Evolutionary conservation across 2,329 filamentous ascomycete genomes (phyloP).

Genomic region (Davidsoniella eucalypti): DNA sequence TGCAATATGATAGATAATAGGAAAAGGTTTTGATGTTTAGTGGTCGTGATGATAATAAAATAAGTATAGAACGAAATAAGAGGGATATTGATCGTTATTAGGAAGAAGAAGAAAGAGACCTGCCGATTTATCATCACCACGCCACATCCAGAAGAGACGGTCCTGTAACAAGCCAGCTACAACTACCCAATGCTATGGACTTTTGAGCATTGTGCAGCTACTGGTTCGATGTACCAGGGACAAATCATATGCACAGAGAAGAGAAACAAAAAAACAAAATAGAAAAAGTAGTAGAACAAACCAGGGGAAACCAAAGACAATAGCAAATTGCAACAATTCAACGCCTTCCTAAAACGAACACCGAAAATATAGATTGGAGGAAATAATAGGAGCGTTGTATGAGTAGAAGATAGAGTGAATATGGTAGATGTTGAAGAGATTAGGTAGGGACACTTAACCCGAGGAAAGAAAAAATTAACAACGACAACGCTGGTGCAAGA

Average conservation of each 20-base stretch:
- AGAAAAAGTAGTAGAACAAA: neutral
- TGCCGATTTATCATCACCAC: neutral
- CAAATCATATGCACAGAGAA: neutral
- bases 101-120: neutral
- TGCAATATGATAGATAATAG: too few species aligned
- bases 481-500: neutral
- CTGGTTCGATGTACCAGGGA: too few species aligned
- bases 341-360: neutral
- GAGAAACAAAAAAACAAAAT: too few species aligned
- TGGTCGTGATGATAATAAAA: neutral
- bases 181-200: too few species aligned
- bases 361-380: too few species aligned
- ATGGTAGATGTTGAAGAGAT: neutral
- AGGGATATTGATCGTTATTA: too few species aligned
- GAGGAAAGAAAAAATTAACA: too few species aligned
- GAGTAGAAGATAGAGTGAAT: neutral
- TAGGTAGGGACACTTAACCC: too few species aligned
- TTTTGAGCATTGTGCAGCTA: too few species aligned
- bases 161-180: too few species aligned
- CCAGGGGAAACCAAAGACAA: neutral
- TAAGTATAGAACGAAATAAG: neutral
- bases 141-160: neutral
- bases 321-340: neutral
- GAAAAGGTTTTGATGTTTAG: too few species aligned
- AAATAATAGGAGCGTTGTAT: too few species aligned